These are phyloP conservation scores for Xylariaceae sp. DNA, from an alignment of 2,329 filamentous ascomycete genomes.

Conservation along the genomic window DNA sequence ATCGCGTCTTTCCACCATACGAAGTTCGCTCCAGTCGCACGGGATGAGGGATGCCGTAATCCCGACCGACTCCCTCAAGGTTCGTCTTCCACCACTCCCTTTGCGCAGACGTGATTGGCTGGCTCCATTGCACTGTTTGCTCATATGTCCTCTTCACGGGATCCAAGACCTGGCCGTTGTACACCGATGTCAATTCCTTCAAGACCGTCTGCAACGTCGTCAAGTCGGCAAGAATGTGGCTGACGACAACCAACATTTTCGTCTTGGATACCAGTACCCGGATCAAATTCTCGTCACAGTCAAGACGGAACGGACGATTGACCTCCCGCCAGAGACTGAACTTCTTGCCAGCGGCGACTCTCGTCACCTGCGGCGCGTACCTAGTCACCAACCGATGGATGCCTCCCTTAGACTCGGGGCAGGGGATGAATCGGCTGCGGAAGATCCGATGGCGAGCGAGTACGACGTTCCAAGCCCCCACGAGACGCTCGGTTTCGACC, in stretches of 20 bases:
- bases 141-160: background rate
- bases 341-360: background rate
- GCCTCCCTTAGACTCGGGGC: background rate
- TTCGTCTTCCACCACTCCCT: background rate
- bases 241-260: background rate
- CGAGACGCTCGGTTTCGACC: background rate
- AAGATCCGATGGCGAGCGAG: constrained; percentile 2
- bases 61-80: background rate
- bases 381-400: background rate
- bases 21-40: background rate
- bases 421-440: constrained; percentile 6
- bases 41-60: background rate
- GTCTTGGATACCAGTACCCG: background rate
- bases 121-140: no score
- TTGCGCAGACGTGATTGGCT: background rate
- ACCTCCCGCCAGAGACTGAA: background rate
- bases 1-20: background rate
- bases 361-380: background rate
- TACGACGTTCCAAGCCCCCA: constrained; percentile 1
- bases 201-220: constrained; percentile 2
- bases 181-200: background rate
- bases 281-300: background rate
- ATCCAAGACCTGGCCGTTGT: background rate
- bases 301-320: background rate
- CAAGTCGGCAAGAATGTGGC: constrained; percentile 15